Conservation (phyloP, 352 stramenopile species). For the Pythium plurisporium region DNA sequence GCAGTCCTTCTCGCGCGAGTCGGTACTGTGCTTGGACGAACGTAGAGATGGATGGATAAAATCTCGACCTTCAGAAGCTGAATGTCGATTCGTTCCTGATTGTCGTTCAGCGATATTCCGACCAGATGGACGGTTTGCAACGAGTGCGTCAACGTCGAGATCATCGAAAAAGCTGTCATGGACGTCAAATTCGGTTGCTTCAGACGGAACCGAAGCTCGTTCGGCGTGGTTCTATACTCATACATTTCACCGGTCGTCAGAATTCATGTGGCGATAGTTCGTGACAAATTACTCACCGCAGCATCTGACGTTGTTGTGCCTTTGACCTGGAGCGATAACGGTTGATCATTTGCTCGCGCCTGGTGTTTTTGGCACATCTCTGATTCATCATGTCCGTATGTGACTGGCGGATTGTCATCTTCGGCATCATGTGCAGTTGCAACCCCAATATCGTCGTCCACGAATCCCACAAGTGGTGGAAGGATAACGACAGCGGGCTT, state of each 20-base stretch:
- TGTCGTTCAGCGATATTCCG: neutral
- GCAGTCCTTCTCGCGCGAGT: neutral
- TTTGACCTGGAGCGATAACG: too few relatives aligned
- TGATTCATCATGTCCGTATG: neutral
- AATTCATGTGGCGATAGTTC: too few relatives aligned
- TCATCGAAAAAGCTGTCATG: constrained; percentile 23
- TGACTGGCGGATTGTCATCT: constrained; percentile 19
- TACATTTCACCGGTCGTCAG: too few relatives aligned
- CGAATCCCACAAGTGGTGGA: constrained; percentile 17
- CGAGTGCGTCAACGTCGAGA: constrained; percentile 23
- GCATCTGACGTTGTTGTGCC: too few relatives aligned
- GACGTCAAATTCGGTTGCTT: constrained; percentile 9
- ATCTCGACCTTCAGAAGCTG: neutral
- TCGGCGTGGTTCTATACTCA: too few relatives aligned
- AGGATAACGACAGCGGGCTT: neutral
- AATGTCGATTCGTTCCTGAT: too few relatives aligned
- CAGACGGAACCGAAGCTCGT: constrained; percentile 4
- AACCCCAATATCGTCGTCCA: neutral
- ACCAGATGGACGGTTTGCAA: constrained; percentile 5
- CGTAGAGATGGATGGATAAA: neutral
- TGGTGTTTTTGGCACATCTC: too few relatives aligned
- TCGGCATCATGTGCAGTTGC: neutral
- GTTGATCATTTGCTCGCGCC: too few relatives aligned
- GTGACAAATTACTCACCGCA: neutral
- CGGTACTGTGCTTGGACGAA: neutral